A percentile compares a stretch with the other conserved stretches of the same genome.
phyloP scores from a whole-genome alignment of 1,284 basidiomycete species.

The Heimioporus retisporus region DNA sequence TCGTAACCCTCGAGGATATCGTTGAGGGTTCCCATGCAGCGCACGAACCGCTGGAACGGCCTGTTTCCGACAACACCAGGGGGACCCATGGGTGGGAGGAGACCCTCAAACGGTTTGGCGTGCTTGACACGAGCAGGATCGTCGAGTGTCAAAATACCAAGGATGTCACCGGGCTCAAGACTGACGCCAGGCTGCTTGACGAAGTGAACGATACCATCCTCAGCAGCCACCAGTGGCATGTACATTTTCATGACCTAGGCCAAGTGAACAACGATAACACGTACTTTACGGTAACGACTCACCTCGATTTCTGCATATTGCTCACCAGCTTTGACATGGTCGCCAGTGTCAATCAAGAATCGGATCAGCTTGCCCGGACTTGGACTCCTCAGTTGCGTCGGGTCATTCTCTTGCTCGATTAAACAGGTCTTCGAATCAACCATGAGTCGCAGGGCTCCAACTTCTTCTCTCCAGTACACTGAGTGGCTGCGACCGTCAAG shows the following conservation, averaged over 20 bases:
- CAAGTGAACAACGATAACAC: conserved; percentile 29
- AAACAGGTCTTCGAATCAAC: conserved; percentile 98
- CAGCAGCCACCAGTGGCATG: conserved; percentile 97
- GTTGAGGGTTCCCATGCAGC: conserved; percentile 84
- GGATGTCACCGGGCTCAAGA: conserved; percentile 97
- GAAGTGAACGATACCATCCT: conserved; percentile 96
- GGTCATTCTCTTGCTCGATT: conserved; percentile 99
- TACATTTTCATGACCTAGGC: conserved; percentile 98
- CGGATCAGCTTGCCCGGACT: conserved; percentile 98
- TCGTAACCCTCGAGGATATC: conserved; percentile 97
- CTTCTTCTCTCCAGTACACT: conserved; percentile 99
- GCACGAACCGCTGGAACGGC: conserved; percentile 89
- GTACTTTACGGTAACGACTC: conserved; percentile 26
- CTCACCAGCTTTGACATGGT: conserved; percentile 96
- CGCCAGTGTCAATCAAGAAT: conserved; percentile 96
- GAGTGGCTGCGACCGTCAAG: conserved; percentile 97
- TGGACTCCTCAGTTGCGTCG: conserved; percentile 96
- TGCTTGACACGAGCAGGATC: conserved; percentile 98
- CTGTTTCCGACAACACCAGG: conserved; percentile 93
- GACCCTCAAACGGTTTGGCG: conserved; percentile 97
- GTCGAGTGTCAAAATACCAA: conserved; percentile 97
- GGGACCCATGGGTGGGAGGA: conserved; percentile 88
- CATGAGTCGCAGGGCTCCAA: conserved; percentile 94
- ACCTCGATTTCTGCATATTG: conserved; percentile 99
- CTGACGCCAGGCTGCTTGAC: conserved; percentile 99